Conservation (phyloP, 2,329 filamentous ascomycete species). For the Aureobasidium uvarum region DNA sequence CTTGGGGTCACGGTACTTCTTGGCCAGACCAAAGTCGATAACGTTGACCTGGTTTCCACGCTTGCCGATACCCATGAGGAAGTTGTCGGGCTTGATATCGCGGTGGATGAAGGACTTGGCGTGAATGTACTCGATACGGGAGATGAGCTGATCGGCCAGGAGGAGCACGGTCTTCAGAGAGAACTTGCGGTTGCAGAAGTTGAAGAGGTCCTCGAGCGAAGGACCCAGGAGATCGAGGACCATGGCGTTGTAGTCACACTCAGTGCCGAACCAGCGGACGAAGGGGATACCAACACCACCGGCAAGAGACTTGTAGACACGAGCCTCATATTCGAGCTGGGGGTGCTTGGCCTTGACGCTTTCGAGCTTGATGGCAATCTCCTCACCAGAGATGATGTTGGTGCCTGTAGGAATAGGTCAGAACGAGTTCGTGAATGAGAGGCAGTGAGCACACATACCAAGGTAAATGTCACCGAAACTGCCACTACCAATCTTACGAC, state of each 20-base stretch:
- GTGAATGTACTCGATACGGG: conserved; percentile 98
- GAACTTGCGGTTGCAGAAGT: conserved; percentile 99
- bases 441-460: conserved; percentile 47
- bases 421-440: not conserved
- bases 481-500: conserved; percentile 97
- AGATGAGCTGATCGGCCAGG: conserved; percentile 96
- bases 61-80: conserved; percentile 98
- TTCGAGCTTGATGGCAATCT: conserved; percentile 99
- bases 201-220: conserved; percentile 96
- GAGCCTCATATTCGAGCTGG: conserved; percentile 97
- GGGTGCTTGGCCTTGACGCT: conserved; percentile 99
- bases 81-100: conserved; percentile 99
- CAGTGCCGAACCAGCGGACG: conserved; percentile 98
- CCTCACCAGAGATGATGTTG: conserved; percentile 99
- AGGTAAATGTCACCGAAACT: conserved; percentile 99
- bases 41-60: conserved; percentile 99
- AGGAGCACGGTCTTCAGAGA: conserved; percentile 97
- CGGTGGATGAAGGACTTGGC: conserved; percentile 99
- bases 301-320: conserved; percentile 84
- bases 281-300: conserved; percentile 98
- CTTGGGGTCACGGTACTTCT: conserved; percentile 99
- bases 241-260: conserved; percentile 99
- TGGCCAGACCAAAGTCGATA: conserved; percentile 97
- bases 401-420: conserved; percentile 61
- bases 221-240: conserved; percentile 95